Evolutionary conservation across 495 filamentous ascomycete species (phyloP).

Genomic region (Ramalina intermedia): DNA sequence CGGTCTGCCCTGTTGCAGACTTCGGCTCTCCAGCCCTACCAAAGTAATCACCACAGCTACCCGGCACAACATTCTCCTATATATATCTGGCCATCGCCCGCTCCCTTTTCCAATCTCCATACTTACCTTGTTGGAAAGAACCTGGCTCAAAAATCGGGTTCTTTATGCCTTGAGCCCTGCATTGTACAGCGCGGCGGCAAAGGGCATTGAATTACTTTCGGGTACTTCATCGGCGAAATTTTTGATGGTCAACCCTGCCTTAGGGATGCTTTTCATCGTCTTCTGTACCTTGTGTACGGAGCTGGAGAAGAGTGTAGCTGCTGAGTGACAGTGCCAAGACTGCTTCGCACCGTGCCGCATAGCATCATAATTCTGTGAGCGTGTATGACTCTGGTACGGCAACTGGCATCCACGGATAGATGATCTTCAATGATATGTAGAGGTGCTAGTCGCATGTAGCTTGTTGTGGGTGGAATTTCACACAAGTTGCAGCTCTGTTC

Average conservation of each 20-base stretch:
- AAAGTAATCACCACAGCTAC: too few species aligned
- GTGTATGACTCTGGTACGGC: too few species aligned
- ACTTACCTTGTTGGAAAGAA: slow-evolving; percentile 57
- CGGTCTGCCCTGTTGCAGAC: too few species aligned
- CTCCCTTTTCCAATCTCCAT: slow-evolving; percentile 40
- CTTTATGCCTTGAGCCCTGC: slow-evolving; percentile 51
- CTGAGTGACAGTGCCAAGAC: too few species aligned
- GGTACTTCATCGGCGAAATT: slow-evolving; percentile 56
- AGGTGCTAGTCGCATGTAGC: too few species aligned
- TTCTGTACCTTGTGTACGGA: slow-evolving; percentile 26
- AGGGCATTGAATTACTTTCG: slow-evolving; percentile 52
- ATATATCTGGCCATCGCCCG: background rate
- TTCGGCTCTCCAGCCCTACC: too few species aligned
- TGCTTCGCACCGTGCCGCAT: too few species aligned
- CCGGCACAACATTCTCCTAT: background rate
- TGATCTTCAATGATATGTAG: too few species aligned
- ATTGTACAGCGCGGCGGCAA: slow-evolving; percentile 64
- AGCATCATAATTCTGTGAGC: too few species aligned
- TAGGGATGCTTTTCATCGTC: slow-evolving; percentile 41
- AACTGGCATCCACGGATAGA: too few species aligned
- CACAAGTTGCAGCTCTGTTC: too few species aligned
- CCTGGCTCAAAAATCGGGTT: slow-evolving; percentile 46
- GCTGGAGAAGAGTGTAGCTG: slow-evolving; percentile 33
- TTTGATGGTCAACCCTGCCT: slow-evolving; percentile 41
- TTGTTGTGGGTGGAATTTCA: too few species aligned